A percentile compares a stretch with the other conserved stretches of the same genome.
Evolutionary conservation across 2,329 filamentous ascomycete genomes (phyloP).

Genomic region (Dendryphion nanum): DNA sequence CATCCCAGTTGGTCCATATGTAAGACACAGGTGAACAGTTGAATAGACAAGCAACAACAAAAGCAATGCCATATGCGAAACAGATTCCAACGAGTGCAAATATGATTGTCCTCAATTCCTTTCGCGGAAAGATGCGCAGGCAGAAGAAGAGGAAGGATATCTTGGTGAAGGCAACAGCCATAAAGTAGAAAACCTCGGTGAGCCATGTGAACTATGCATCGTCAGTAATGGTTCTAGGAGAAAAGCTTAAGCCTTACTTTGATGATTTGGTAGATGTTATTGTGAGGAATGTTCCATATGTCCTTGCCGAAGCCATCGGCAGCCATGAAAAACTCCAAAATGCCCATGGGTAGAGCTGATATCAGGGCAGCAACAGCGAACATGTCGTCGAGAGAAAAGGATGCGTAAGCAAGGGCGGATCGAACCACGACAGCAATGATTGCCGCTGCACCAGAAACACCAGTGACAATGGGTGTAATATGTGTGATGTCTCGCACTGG

Average conservation of each 20-base stretch:
- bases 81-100: slow-evolving; percentile 26
- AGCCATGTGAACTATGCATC: too few relatives aligned
- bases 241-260: too few relatives aligned
- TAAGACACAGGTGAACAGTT: slow-evolving; percentile 51
- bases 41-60: slow-evolving; percentile 50
- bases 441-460: slow-evolving; percentile 28
- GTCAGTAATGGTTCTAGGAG: too few relatives aligned
- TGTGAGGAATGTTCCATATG: slow-evolving; percentile 48
- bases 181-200: slow-evolving; percentile 20
- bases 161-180: slow-evolving; percentile 21
- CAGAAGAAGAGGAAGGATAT: slow-evolving; percentile 30
- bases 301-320: slow-evolving; percentile 50
- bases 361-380: slow-evolving; percentile 9
- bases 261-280: slow-evolving; percentile 47
- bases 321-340: too few relatives aligned
- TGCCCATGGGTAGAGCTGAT: too few relatives aligned
- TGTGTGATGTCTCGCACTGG: slow-evolving; percentile 34
- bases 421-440: slow-evolving; percentile 32
- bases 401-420: slow-evolving; percentile 10
- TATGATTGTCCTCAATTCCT: slow-evolving; percentile 20
- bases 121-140: slow-evolving; percentile 30
- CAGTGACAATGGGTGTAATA: slow-evolving; percentile 26
- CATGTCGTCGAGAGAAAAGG: slow-evolving; percentile 14
- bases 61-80: slow-evolving; percentile 36
- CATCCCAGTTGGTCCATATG: slow-evolving; percentile 47